These are phyloP conservation scores for Murraya paniculata DNA, from an alignment of 345 rosid genomes.

Conservation along the genomic window DNA sequence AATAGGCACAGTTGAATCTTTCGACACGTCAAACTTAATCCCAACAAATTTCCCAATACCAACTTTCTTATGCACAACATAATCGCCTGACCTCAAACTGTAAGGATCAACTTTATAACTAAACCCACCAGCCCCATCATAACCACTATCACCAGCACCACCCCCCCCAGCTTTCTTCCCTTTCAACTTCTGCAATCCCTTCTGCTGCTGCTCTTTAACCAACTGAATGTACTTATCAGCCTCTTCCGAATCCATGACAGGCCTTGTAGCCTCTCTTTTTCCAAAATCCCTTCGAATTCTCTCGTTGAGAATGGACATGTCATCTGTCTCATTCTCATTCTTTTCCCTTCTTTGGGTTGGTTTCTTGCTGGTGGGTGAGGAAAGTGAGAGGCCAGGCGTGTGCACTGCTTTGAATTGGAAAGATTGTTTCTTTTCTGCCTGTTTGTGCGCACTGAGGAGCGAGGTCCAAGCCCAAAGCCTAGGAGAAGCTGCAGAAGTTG, in stretches of 20 bases:
- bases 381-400: conserved; percentile 37
- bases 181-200: conserved; percentile 83
- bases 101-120: conserved; percentile 91
- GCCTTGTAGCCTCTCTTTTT: conserved; percentile 51
- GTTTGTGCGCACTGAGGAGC: not conserved
- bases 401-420: conserved; percentile 39
- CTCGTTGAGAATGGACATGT: conserved; percentile 74
- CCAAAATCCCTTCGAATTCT: conserved; percentile 67
- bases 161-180: conserved; percentile 36
- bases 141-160: conserved; percentile 5
- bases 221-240: conserved; percentile 74
- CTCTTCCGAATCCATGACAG: conserved; percentile 73
- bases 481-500: not conserved
- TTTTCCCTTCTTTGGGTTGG: conserved; percentile 41
- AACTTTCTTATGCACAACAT: conserved; percentile 93
- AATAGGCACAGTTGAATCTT: conserved; percentile 53
- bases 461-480: not conserved
- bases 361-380: conserved; percentile 22
- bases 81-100: conserved; percentile 66
- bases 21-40: conserved; percentile 70
- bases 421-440: conserved; percentile 4
- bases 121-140: conserved; percentile 37
- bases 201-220: conserved; percentile 87
- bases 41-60: conserved; percentile 90
- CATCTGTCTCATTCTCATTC: conserved; percentile 41